These are phyloP conservation scores for Ramaria rubella DNA, from an alignment of 768 basidiomycete species.

Conservation along the genomic window DNA sequence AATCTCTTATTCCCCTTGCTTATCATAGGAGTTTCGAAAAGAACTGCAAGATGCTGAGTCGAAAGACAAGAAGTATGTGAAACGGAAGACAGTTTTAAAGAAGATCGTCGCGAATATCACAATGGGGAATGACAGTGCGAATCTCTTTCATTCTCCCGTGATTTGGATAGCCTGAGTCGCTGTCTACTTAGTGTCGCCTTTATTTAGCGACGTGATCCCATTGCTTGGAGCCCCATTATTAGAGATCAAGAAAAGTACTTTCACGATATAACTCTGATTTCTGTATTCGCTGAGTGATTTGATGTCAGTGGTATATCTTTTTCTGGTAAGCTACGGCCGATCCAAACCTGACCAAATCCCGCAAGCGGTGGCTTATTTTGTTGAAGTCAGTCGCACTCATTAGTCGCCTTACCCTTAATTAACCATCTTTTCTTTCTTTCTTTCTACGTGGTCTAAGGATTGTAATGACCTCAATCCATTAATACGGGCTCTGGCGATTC, in stretches of 20 bases:
- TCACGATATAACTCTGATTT: not conserved
- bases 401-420: conserved; percentile 7
- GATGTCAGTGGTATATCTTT: conserved; percentile 88
- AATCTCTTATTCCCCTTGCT: conserved; percentile 11
- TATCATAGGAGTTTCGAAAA: conserved; percentile 71
- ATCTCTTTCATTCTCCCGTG: conserved; percentile 16
- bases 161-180: conserved; percentile 2
- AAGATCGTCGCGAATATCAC: conserved; percentile 99
- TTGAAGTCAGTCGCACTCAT: conserved; percentile 52
- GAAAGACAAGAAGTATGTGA: conserved; percentile 94
- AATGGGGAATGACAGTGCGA: conserved; percentile 98
- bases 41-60: conserved; percentile 87
- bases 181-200: conserved; percentile 66
- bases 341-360: conserved; percentile 91
- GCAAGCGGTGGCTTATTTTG: conserved; percentile 83
- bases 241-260: conserved; percentile 98
- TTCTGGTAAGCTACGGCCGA: conserved; percentile 93
- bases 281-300: not conserved
- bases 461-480: conserved; percentile 95
- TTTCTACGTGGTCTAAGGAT: conserved; percentile 50
- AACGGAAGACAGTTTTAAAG: conserved; percentile 91
- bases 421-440: not conserved
- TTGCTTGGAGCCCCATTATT: conserved; percentile 91
- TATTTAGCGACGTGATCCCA: conserved; percentile 93
- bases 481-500: conserved; percentile 92